phyloP scores from a whole-genome alignment of 306 rosid genomes.

The Fragaria vesca region DNA sequence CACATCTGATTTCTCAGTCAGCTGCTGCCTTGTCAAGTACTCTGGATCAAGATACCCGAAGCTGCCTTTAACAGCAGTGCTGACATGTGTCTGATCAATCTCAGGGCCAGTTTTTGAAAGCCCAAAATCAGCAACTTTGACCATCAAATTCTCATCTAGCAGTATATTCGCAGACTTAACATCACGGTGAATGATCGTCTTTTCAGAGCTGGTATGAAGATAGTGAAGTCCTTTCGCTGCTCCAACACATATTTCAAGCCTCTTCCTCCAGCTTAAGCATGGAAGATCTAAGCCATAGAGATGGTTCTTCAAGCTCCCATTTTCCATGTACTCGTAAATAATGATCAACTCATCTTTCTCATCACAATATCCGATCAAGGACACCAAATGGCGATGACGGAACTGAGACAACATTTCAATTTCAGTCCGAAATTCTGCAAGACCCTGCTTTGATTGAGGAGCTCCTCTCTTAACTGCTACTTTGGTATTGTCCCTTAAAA shows the following conservation, averaged over 20 bases:
- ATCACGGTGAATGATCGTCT: conserved; percentile 70
- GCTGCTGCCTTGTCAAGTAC: conserved; percentile 55
- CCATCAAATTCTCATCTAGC: conserved; percentile 59
- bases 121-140: conserved; percentile 73
- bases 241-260: conserved; percentile 73
- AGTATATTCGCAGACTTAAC: conserved; percentile 74
- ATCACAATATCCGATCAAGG: conserved; percentile 68
- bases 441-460: conserved; percentile 53
- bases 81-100: conserved; percentile 55
- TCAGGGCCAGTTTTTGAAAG: conserved; percentile 68
- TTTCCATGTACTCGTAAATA: conserved; percentile 62
- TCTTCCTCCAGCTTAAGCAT: conserved; percentile 53
- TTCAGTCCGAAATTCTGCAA: conserved; percentile 59
- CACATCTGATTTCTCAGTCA: conserved; percentile 70
- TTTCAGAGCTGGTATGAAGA: conserved; percentile 67
- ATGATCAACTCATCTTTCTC: conserved; percentile 61
- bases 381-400: conserved; percentile 71
- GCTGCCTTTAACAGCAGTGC: conserved; percentile 73
- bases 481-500: conserved; percentile 48
- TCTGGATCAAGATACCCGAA: conserved; percentile 84
- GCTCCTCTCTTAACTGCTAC: conserved; percentile 71
- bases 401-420: conserved; percentile 72
- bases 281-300: conserved; percentile 47
- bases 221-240: conserved; percentile 80
- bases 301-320: conserved; percentile 58